Conservation (phyloP, 768 basidiomycete genomes). For the Hygrocybe punicea region DNA sequence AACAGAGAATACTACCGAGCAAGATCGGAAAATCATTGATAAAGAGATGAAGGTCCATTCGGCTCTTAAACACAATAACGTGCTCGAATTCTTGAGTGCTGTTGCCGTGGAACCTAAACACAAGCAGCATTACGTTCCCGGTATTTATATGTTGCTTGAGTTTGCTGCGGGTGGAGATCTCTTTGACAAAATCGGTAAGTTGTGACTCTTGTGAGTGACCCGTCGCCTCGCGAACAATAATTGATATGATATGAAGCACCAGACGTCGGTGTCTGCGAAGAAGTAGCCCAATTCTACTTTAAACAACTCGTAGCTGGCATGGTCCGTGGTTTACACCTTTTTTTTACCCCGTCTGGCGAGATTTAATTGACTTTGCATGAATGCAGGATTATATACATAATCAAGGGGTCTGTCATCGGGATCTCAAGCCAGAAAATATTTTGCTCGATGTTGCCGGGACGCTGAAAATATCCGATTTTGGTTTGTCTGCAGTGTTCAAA, state of each 20-base stretch:
- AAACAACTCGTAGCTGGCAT: conserved; percentile 80
- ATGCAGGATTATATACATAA: conserved; percentile 75
- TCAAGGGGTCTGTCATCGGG: conserved; percentile 92
- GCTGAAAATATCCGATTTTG: conserved; percentile 95
- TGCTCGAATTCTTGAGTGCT: conserved; percentile 81
- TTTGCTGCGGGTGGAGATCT: conserved; percentile 91
- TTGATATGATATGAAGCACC: conserved; percentile 56
- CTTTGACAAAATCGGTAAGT: conserved; percentile 96
- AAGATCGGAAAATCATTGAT: conserved; percentile 74
- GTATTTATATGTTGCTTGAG: conserved; percentile 90
- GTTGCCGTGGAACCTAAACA: conserved; percentile 68
- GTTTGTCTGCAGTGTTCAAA: conserved; percentile 84
- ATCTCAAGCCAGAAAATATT: conserved; percentile 95
- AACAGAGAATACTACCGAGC: conserved; percentile 58
- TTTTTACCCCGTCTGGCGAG: neutral
- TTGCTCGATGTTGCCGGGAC: conserved; percentile 79
- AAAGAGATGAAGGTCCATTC: conserved; percentile 92
- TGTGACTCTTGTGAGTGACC: conserved; percentile 18
- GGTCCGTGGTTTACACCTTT: conserved; percentile 36
- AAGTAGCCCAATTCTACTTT: conserved; percentile 89
- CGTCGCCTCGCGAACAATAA: neutral
- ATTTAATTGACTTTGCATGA: neutral
- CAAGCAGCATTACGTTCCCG: conserved; percentile 60
- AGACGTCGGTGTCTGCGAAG: conserved; percentile 81
- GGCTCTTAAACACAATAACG: conserved; percentile 70